Conservation (phyloP, 805 yeast species). For the Lachancea sp. region DNA sequence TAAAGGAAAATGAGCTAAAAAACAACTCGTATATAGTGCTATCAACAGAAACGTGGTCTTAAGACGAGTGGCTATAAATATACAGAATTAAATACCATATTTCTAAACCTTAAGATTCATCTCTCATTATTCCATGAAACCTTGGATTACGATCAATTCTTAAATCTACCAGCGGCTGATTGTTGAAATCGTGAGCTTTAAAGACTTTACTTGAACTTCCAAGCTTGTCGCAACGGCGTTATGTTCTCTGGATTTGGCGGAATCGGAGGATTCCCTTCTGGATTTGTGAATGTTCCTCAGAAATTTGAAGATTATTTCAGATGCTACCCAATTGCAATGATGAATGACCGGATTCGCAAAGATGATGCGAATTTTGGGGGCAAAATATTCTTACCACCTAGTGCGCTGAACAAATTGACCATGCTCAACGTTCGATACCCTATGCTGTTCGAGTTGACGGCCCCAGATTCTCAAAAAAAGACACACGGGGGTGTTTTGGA, state of each 20-base stretch:
- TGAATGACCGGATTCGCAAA: conserved; percentile 68
- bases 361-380: conserved; percentile 90
- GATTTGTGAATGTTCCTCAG: conserved; percentile 33
- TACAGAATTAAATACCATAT: no score
- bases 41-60: conserved; percentile 5
- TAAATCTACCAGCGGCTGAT: no score
- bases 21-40: neutral
- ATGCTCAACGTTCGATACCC: conserved; percentile 92
- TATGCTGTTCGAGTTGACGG: conserved; percentile 78
- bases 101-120: no score
- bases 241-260: conserved; percentile 37
- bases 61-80: neutral
- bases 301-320: conserved; percentile 81
- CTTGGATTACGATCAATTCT: no score
- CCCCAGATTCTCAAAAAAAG: conserved; percentile 50
- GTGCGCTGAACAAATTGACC: conserved; percentile 81
- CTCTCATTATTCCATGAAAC: no score
- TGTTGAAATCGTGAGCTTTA: no score
- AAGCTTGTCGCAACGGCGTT: neutral
- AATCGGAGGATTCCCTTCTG: conserved; percentile 14
- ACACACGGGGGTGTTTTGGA: conserved; percentile 95
- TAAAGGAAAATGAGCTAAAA: neutral
- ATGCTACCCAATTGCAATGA: conserved; percentile 85
- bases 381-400: conserved; percentile 88
- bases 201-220: neutral